Conservation (phyloP, 148 eudicot species). For the Fagopyrum tataricum region DNA sequence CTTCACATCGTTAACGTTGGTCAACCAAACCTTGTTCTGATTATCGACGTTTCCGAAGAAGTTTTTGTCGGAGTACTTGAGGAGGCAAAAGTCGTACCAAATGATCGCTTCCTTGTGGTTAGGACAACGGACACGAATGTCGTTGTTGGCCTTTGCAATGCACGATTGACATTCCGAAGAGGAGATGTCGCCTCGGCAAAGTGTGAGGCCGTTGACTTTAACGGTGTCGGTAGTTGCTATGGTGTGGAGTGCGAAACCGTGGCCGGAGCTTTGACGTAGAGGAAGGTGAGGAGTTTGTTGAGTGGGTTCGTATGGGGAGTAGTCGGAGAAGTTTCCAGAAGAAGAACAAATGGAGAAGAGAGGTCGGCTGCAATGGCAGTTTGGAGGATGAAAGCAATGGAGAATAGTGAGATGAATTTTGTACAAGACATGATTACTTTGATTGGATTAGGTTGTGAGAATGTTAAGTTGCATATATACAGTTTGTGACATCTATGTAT, state of each 20-base stretch:
- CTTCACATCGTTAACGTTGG: not conserved
- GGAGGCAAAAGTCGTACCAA: conserved; percentile 38
- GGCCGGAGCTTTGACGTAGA: not conserved
- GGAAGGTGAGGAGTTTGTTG: conserved; percentile 9
- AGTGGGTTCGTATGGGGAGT: conserved; percentile 2
- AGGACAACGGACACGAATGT: conserved; percentile 23
- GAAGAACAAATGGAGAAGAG: not conserved
- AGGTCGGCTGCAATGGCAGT: not conserved
- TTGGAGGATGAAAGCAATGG: not conserved
- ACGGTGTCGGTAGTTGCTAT: not conserved
- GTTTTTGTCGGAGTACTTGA: conserved; percentile 24
- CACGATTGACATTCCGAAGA: conserved; percentile 3
- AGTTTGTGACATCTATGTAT: not conserved
- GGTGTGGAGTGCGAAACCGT: conserved; percentile 9
- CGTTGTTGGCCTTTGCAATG: not conserved
- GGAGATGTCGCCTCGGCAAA: not conserved
- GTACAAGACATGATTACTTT: not conserved
- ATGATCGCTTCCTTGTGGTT: conserved; percentile 21
- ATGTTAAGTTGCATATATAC: not conserved
- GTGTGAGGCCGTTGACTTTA: not conserved
- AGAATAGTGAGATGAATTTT: not conserved
- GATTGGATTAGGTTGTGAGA: not conserved
- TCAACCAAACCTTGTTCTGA: conserved; percentile 12
- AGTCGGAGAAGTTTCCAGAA: conserved; percentile 12
- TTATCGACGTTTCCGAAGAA: conserved; percentile 28